Evolutionary conservation across 2,329 filamentous ascomycete species (phyloP), one percentile per base, ranked within the genome.

Genomic region (Arthroderma sp.): DNA sequence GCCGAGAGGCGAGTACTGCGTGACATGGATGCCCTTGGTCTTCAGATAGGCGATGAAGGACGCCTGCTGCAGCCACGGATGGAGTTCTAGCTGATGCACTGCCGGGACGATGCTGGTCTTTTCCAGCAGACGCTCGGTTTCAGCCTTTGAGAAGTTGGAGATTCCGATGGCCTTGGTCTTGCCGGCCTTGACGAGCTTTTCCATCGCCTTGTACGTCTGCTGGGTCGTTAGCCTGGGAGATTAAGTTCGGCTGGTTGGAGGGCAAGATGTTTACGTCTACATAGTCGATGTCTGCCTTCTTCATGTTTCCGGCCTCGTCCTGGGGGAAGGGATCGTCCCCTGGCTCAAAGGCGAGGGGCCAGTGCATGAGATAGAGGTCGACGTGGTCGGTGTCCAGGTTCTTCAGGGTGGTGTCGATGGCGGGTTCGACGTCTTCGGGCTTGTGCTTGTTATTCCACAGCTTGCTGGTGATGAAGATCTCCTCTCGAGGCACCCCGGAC

Each of bases 351-450:
- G 80, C 72, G 8, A 76, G 74, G 0, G 80, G 81, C 77, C 79
- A 88, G 70, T 87, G 84, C 66, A 89, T 86, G 58, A 87, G 75
- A 68, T 80, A 86, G 9, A 88, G 74, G 66, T 88, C 84, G 58
- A 88, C 74, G 66, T 87, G 87, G 59, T 84, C 83, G 39, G 84
- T 73, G 11, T 77, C 79, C 64, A 86, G 77, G 65, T 82, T 78
- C 66, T 82, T 77, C 55, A 86, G 74, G 43, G 83, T 83, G 41
- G 80, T 76, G 61, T 79, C 76, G 52, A 83, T 78, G 61, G 83
- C 83, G 61, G 78, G 72, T 59, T 79, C 74, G 15, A 87, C 85
- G 64, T 83, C 81, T 64, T 83, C 77, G 0, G 78, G 79, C 61
- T 79, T 76, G 66, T 84, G 81, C 64, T 72, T 77, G 68, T 81